Conservation (phyloP, 352 stramenopile species). For the Phytophthora constricta region DNA sequence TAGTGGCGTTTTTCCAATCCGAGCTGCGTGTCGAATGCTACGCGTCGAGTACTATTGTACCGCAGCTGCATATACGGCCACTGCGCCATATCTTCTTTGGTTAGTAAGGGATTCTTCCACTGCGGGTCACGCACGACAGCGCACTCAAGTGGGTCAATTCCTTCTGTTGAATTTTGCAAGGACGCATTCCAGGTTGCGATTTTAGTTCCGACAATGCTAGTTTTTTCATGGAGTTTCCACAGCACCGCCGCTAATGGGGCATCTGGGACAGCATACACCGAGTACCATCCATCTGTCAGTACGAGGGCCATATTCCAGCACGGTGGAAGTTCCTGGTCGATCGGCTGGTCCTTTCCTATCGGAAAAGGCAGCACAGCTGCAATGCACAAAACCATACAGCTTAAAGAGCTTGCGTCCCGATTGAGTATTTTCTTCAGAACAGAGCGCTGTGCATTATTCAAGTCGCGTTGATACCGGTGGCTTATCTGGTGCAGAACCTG, state of each 20-base stretch:
- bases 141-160: slow-evolving; percentile 72
- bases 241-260: slow-evolving; percentile 42
- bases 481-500: slow-evolving; percentile 67
- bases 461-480: slow-evolving; percentile 58
- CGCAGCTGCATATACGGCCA: slow-evolving; percentile 72
- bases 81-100: slow-evolving; percentile 51
- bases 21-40: slow-evolving; percentile 45
- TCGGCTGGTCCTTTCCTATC: slow-evolving; percentile 23
- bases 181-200: slow-evolving; percentile 71
- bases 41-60: slow-evolving; percentile 73
- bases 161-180: slow-evolving; percentile 68
- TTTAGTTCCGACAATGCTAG: slow-evolving; percentile 63
- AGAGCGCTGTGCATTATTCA: slow-evolving; percentile 56
- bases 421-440: slow-evolving; percentile 77
- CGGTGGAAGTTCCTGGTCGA: slow-evolving; percentile 50
- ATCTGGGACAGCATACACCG: slow-evolving; percentile 66
- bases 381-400: slow-evolving; percentile 72
- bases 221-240: slow-evolving; percentile 52
- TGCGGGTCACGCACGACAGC: slow-evolving; percentile 41
- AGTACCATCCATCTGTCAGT: slow-evolving; percentile 81
- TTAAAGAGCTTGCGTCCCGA: slow-evolving; percentile 66
- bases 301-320: slow-evolving; percentile 69
- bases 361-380: slow-evolving; percentile 57
- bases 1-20: slow-evolving; percentile 53
- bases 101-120: slow-evolving; percentile 60